Conservation (phyloP, 495 filamentous ascomycete species). For the Talaromyces borbonicus region DNA sequence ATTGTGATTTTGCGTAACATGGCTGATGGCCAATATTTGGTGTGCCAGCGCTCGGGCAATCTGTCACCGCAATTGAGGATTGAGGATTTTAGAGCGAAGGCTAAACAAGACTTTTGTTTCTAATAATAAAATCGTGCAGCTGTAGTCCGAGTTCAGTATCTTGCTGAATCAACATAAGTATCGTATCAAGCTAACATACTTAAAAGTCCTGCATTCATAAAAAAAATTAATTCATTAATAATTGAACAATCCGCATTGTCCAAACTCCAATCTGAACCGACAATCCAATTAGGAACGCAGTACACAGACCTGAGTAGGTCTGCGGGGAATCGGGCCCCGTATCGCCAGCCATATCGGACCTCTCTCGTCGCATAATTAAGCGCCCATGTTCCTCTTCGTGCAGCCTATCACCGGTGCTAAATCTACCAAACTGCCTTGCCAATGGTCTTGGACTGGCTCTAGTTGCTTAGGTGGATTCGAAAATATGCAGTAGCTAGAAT, state of each 20-base stretch:
- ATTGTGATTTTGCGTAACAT: background rate
- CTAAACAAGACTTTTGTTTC: too few relatives aligned
- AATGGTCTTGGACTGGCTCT: too few relatives aligned
- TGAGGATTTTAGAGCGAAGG: too few relatives aligned
- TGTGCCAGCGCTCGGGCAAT: too few relatives aligned
- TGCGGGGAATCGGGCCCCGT: background rate
- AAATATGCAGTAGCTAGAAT: too few relatives aligned
- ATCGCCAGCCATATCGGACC: slow-evolving; percentile 1
- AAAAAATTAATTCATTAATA: too few relatives aligned
- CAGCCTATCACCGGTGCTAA: slow-evolving; percentile 4
- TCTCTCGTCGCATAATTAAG: background rate
- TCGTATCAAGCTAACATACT: too few relatives aligned
- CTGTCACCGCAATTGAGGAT: too few relatives aligned
- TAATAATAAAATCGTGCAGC: slow-evolving; percentile 1
- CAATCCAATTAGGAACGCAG: background rate
- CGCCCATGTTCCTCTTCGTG: background rate
- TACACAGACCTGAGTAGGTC: background rate
- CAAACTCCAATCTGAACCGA: background rate
- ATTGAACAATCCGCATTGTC: background rate
- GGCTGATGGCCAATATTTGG: too few relatives aligned
- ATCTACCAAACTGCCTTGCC: background rate
- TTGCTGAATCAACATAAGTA: background rate
- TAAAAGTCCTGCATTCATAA: too few relatives aligned
- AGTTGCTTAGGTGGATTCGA: too few relatives aligned
- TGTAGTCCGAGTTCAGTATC: background rate